phyloP scores from a whole-genome alignment of 2,329 filamentous ascomycete species.

The Botrytis medusae region DNA sequence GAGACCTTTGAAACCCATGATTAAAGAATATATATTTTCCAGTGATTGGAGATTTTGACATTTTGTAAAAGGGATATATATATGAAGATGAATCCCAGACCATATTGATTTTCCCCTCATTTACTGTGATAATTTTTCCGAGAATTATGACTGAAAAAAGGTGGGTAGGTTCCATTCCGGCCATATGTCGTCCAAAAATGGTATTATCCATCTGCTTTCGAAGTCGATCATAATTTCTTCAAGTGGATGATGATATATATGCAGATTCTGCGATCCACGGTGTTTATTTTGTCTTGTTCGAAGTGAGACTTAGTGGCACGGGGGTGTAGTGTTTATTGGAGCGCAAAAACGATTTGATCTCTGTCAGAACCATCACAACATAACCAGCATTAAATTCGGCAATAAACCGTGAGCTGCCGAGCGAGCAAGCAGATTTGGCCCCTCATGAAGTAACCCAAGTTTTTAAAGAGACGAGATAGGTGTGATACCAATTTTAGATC shows the following conservation, averaged over 20 bases:
- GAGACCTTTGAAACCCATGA: slow-evolving; percentile 7
- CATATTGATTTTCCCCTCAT: not conserved
- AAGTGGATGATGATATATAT: not conserved
- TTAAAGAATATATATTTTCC: not conserved
- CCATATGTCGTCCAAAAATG: not conserved
- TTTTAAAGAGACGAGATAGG: not conserved
- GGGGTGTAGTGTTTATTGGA: not conserved
- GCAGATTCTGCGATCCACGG: not conserved
- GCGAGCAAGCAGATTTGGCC: not conserved
- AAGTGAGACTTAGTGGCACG: not conserved
- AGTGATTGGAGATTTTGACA: not conserved
- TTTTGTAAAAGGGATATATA: not conserved
- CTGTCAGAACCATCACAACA: not conserved
- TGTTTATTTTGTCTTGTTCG: not conserved
- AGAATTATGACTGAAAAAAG: no score
- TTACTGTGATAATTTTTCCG: not conserved
- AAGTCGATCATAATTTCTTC: no score
- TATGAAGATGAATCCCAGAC: not conserved
- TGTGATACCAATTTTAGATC: not conserved
- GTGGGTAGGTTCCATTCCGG: not conserved
- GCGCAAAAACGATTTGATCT: not conserved
- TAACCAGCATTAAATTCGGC: not conserved
- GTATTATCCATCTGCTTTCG: not conserved
- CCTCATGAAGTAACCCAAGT: not conserved
- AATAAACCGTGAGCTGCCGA: not conserved